These are phyloP conservation scores for Vanilla planifolia DNA, from an alignment of 106 monocot species.

Conservation along the genomic window DNA sequence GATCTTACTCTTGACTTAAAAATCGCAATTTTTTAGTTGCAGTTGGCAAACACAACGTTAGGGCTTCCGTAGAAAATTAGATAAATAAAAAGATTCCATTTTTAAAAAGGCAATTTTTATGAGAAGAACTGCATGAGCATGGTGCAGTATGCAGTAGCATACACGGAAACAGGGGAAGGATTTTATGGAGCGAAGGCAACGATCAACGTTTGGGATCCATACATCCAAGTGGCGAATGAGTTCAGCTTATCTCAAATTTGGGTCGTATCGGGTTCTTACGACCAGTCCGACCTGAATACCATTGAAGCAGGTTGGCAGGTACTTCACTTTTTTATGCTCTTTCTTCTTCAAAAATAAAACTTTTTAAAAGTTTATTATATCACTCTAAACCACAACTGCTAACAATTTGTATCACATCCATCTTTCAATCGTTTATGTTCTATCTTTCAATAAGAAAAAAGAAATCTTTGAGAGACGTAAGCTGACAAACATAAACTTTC, in stretches of 20 bases:
- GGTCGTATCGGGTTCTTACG: constrained; percentile 59
- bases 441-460: neutral
- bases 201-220: constrained; percentile 70
- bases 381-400: too few species aligned
- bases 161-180: constrained; percentile 55
- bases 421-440: neutral
- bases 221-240: constrained; percentile 61
- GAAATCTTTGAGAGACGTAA: neutral
- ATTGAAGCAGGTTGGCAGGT: constrained; percentile 85
- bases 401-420: neutral
- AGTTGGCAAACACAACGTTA: too few species aligned
- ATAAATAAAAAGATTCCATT: too few species aligned
- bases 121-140: too few species aligned
- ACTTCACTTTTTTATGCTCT: neutral
- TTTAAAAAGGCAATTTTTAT: too few species aligned
- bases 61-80: too few species aligned
- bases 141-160: constrained; percentile 60
- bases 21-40: too few species aligned
- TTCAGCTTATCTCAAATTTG: constrained; percentile 72
- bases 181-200: constrained; percentile 70
- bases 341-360: neutral
- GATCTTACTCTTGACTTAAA: too few species aligned
- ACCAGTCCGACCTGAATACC: constrained; percentile 71
- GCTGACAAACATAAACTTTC: neutral
- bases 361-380: neutral